Evolutionary conservation across 805 yeast species (phyloP), one percentile per base, ranked within the genome.

Genomic region (Kregervanrija pseudodelftensis): DNA sequence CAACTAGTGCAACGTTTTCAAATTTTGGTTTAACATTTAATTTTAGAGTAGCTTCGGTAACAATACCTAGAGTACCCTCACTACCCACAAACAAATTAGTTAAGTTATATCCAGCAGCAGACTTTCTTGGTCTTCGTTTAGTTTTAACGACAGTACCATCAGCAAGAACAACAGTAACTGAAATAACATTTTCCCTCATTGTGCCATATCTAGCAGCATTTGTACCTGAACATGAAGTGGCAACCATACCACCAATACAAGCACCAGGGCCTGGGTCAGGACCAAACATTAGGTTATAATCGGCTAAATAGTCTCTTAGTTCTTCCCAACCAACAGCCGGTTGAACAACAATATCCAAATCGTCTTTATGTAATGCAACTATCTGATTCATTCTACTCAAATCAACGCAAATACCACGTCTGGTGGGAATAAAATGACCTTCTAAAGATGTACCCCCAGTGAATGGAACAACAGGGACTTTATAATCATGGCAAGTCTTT

Each of bases 261-360:
- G 91, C 93, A 45, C 88, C 88, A 17, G 91, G 89, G 37, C 90
- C 90, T 0, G 69, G 84, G 60, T 84, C 91, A 8, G 85, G 84
- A 0, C 93, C 93, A 58, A 85, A 81, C 58, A 85, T 56, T 16
- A 80, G 61, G 1, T 76, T 76, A 42, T 72, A 57, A 7, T 74
- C 75, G 4, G 56, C 60, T 42, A 80, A 55, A 45, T 64, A 73
- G 28, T 76, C 79, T 50, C 76, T 77, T 46, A 85, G 64, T 32
- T 76, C 79, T 62, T 80, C 85, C 90, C 93, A 85, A 1, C 84
- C 85, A 10, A 85, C 80, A 15, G 90, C 89, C 0, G 89, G 85
- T 58, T 85, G 87, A 4, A 85, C 87, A 10, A 71, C 75, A 14
- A 82, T 74, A 59, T 85, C 93, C 55, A 85, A 64, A 59, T 85